Percentiles rank a stretch among this genome's conserved stretches.
Conservation (phyloP, 495 filamentous ascomycete species). For the Penicillium samsonianum region DNA sequence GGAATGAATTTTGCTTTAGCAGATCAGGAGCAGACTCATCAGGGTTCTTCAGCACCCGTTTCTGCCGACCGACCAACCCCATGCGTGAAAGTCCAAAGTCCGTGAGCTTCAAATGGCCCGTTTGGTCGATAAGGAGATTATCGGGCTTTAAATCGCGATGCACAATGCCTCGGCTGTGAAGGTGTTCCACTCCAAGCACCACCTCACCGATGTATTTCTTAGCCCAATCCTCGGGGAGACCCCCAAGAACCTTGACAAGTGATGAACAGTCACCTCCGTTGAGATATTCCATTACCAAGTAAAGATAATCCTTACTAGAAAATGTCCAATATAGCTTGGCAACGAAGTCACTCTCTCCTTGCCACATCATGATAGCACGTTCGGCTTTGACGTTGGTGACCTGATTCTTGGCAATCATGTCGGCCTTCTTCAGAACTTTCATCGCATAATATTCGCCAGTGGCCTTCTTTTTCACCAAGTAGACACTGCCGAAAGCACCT, state of each 20-base stretch:
- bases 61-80: conserved; percentile 95
- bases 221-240: conserved; percentile 92
- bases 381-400: conserved; percentile 99
- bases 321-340: conserved; percentile 99
- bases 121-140: conserved; percentile 95
- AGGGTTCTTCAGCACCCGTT: conserved; percentile 80
- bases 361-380: conserved; percentile 99
- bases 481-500: conserved; percentile 97
- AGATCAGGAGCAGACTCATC: conserved; percentile 85
- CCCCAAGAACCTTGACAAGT: conserved; percentile 88
- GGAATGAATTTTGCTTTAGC: conserved; percentile 89
- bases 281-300: conserved; percentile 98
- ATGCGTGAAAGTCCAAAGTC: conserved; percentile 97
- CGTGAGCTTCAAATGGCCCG: conserved; percentile 93
- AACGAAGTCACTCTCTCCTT: conserved; percentile 98
- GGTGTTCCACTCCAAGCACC: conserved; percentile 89
- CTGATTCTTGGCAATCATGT: conserved; percentile 99
- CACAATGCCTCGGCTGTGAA: conserved; percentile 91
- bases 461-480: conserved; percentile 95
- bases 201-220: conserved; percentile 97
- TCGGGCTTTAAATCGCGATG: conserved; percentile 97
- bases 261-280: conserved; percentile 98
- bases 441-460: conserved; percentile 98
- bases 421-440: conserved; percentile 96
- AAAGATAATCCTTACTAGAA: conserved; percentile 98